These are phyloP conservation scores for Colletotrichum tofieldiae DNA, from an alignment of 2,329 filamentous ascomycete species.

Conservation along the genomic window DNA sequence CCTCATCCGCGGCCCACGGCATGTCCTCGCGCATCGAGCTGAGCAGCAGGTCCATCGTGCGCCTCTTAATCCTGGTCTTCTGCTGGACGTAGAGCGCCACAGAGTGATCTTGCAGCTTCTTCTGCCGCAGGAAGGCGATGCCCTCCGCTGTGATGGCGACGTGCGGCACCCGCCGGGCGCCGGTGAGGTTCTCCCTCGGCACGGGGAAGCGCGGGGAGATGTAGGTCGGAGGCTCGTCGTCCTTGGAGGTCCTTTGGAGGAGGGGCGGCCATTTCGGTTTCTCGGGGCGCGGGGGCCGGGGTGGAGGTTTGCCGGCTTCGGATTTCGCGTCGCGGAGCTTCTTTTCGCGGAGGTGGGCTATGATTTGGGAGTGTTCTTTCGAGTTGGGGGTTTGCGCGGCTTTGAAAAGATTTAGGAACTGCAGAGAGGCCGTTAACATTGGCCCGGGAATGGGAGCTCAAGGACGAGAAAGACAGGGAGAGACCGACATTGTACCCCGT, in stretches of 20 bases:
- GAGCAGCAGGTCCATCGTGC: slow-evolving; percentile 53
- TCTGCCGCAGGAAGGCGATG: slow-evolving; percentile 76
- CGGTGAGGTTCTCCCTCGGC: slow-evolving; percentile 63
- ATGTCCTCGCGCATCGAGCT: slow-evolving; percentile 51
- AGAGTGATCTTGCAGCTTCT: slow-evolving; percentile 74
- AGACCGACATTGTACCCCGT: slow-evolving; percentile 76
- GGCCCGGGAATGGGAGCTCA: neutral
- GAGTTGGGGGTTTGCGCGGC: slow-evolving; percentile 56
- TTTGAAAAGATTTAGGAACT: slow-evolving; percentile 61
- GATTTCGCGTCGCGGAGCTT: slow-evolving; percentile 24
- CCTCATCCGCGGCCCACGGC: slow-evolving; percentile 56
- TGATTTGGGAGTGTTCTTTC: slow-evolving; percentile 59
- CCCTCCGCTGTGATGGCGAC: slow-evolving; percentile 68
- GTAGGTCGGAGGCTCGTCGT: slow-evolving; percentile 62
- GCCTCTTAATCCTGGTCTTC: slow-evolving; percentile 62
- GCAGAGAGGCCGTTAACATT: neutral
- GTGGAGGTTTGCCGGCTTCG: slow-evolving; percentile 36
- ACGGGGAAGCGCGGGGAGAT: slow-evolving; percentile 62
- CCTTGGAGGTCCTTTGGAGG: slow-evolving; percentile 52
- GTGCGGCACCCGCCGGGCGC: slow-evolving; percentile 70
- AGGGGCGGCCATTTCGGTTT: slow-evolving; percentile 50
- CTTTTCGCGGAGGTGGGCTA: slow-evolving; percentile 57
- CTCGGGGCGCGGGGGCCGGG: slow-evolving; percentile 42
- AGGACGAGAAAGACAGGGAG: neutral
- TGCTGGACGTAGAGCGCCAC: slow-evolving; percentile 70